phyloP scores from a whole-genome alignment of 1,284 basidiomycete genomes.

The Peniophora sp. region DNA sequence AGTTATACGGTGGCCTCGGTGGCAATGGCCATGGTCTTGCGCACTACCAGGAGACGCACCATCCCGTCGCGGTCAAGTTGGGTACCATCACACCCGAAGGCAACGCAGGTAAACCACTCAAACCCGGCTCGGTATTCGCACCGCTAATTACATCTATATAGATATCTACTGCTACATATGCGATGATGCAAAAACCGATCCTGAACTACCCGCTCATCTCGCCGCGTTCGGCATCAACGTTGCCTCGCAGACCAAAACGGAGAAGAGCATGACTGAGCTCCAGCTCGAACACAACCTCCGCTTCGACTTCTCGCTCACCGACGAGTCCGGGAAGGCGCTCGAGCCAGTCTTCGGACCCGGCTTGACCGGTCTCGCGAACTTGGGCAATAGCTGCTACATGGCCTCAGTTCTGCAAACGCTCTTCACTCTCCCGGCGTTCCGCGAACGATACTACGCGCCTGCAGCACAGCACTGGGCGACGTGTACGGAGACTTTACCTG shows the following conservation, averaged over 20 bases:
- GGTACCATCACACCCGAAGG: constrained; percentile 98
- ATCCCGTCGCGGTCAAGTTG: constrained; percentile 87
- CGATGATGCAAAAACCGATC: constrained; percentile 82
- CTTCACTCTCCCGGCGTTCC: constrained; percentile 79
- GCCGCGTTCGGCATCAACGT: constrained; percentile 85
- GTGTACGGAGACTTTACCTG: constrained; percentile 69
- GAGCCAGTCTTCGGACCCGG: constrained; percentile 87
- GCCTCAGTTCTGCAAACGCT: constrained; percentile 87
- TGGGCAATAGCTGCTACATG: constrained; percentile 99
- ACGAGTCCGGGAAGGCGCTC: constrained; percentile 84
- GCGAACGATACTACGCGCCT: constrained; percentile 59
- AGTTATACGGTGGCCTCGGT: constrained; percentile 79
- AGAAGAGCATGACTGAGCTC: constrained; percentile 95
- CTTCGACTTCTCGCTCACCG: constrained; percentile 92
- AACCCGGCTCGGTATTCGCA: too few relatives aligned
- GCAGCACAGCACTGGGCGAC: constrained; percentile 51
- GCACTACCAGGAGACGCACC: constrained; percentile 74
- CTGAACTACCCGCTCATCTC: constrained; percentile 71
- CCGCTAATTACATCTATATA: too few relatives aligned
- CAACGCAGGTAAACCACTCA: constrained; percentile 58
- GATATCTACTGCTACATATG: constrained; percentile 95
- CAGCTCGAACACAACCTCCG: constrained; percentile 96
- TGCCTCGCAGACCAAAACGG: constrained; percentile 80
- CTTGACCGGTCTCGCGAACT: constrained; percentile 84
- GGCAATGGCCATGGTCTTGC: constrained; percentile 89